phyloP scores from a whole-genome alignment of 805 yeast species.

The Tetrapisispora pingtungensis region DNA sequence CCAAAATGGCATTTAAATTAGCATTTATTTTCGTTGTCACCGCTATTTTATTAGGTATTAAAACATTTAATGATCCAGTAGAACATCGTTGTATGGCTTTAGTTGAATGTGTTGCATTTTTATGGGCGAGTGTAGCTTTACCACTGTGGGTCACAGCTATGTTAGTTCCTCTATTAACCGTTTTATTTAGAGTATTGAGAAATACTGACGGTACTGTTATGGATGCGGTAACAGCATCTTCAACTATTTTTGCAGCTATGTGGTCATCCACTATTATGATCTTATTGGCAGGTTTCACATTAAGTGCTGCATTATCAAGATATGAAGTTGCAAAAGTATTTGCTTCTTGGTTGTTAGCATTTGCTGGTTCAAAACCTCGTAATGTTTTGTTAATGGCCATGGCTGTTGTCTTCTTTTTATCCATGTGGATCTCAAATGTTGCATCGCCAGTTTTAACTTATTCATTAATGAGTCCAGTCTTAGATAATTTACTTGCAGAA shows the following conservation, averaged over 20 bases:
- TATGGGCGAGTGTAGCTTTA: slow-evolving; percentile 94
- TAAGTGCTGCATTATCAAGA: slow-evolving; percentile 88
- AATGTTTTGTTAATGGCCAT: slow-evolving; percentile 67
- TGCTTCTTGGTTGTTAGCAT: slow-evolving; percentile 70
- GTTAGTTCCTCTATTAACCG: slow-evolving; percentile 70
- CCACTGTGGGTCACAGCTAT: slow-evolving; percentile 90
- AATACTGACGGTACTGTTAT: slow-evolving; percentile 43
- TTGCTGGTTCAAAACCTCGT: slow-evolving; percentile 77
- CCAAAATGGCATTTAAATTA: slow-evolving; percentile 41
- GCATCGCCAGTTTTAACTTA: slow-evolving; percentile 92
- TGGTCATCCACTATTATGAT: slow-evolving; percentile 92
- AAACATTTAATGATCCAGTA: slow-evolving; percentile 51
- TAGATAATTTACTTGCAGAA: slow-evolving; percentile 65
- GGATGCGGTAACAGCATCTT: slow-evolving; percentile 54
- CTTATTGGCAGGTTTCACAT: slow-evolving; percentile 80
- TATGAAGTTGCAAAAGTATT: slow-evolving; percentile 81
- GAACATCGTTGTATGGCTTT: slow-evolving; percentile 59
- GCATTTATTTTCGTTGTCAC: slow-evolving; percentile 42
- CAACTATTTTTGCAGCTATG: slow-evolving; percentile 69
- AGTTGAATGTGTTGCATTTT: slow-evolving; percentile 51
- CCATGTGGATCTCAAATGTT: slow-evolving; percentile 95
- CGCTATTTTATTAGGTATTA: slow-evolving; percentile 43
- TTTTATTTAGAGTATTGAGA: slow-evolving; percentile 55
- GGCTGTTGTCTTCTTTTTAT: slow-evolving; percentile 73
- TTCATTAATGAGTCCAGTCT: slow-evolving; percentile 76